Conservation (phyloP, 768 basidiomycete species). For the Galerina marginata region DNA sequence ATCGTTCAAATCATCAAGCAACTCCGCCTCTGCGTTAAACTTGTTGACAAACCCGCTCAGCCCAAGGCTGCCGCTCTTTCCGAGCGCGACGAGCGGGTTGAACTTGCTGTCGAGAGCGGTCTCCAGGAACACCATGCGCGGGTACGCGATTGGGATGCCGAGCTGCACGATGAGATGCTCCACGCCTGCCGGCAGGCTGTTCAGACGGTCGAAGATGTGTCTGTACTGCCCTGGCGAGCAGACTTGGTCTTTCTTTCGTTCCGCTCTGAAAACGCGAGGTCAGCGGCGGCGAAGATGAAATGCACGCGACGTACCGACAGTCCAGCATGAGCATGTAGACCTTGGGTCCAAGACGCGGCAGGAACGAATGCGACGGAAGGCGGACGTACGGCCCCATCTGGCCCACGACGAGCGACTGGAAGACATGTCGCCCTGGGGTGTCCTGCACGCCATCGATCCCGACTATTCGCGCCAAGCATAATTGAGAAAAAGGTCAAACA, state of each 20-base stretch:
- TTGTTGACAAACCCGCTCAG: constrained; percentile 85
- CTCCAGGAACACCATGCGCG: constrained; percentile 91
- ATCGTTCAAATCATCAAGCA: constrained; percentile 94
- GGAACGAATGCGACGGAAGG: constrained; percentile 81
- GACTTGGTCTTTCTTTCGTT: constrained; percentile 82
- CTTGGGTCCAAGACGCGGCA: constrained; percentile 81
- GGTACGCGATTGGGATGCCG: constrained; percentile 92
- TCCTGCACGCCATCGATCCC: constrained; percentile 78
- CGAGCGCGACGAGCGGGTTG: constrained; percentile 84
- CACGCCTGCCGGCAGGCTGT: constrained; percentile 62
- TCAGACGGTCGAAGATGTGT: constrained; percentile 69
- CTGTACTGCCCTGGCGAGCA: constrained; percentile 78
- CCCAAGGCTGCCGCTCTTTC: constrained; percentile 67
- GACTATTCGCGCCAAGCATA: constrained; percentile 40
- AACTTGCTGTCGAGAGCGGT: constrained; percentile 76
- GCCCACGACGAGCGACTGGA: constrained; percentile 78
- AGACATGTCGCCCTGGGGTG: constrained; percentile 61
- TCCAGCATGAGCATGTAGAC: constrained; percentile 78
- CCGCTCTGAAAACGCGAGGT: constrained; percentile 60
- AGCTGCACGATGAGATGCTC: constrained; percentile 87
- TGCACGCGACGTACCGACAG: constrained; percentile 64
- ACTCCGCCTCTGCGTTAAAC: constrained; percentile 90
- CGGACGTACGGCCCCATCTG: constrained; percentile 78
- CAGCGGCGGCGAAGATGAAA: not conserved
- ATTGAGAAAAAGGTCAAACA: not conserved